phyloP scores from a whole-genome alignment of 2,329 filamentous ascomycete species.

The Pseudocercospora vitis region DNA sequence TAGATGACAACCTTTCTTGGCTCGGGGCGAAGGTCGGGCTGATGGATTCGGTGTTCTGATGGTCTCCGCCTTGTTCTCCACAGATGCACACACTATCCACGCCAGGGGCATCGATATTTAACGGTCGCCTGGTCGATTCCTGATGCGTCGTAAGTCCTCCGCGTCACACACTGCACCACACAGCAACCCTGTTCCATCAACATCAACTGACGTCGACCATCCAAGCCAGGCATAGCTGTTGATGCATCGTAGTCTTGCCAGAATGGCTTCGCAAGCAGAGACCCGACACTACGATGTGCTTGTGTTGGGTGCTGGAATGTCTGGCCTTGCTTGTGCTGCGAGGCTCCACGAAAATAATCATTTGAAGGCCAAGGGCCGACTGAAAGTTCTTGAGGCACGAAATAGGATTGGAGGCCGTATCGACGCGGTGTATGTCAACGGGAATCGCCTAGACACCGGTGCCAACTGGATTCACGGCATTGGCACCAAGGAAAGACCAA shows the following conservation, averaged over 20 bases:
- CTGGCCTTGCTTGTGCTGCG: constrained; percentile 29
- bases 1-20: too few relatives aligned
- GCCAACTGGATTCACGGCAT: constrained; percentile 34
- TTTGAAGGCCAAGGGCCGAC: constrained; percentile 14
- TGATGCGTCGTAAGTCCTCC: too few relatives aligned
- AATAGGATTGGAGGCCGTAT: constrained; percentile 31
- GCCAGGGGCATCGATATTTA: too few relatives aligned
- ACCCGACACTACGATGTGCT: constrained; percentile 15
- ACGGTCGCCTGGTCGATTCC: too few relatives aligned
- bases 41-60: too few relatives aligned
- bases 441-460: constrained; percentile 28
- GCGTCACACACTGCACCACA: neutral
- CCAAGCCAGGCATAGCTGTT: neutral
- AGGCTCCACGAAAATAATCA: constrained; percentile 20
- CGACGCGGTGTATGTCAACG: constrained; percentile 26
- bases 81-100: too few relatives aligned
- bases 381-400: constrained; percentile 29
- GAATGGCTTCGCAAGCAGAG: constrained; percentile 7
- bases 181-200: too few relatives aligned
- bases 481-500: constrained; percentile 26
- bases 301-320: constrained; percentile 30
- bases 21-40: too few relatives aligned
- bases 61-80: too few relatives aligned
- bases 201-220: neutral
- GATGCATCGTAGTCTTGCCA: constrained; percentile 7